These are phyloP conservation scores for Scedosporium minutisporum DNA, from an alignment of 2,329 filamentous ascomycete genomes.

Conservation along the genomic window DNA sequence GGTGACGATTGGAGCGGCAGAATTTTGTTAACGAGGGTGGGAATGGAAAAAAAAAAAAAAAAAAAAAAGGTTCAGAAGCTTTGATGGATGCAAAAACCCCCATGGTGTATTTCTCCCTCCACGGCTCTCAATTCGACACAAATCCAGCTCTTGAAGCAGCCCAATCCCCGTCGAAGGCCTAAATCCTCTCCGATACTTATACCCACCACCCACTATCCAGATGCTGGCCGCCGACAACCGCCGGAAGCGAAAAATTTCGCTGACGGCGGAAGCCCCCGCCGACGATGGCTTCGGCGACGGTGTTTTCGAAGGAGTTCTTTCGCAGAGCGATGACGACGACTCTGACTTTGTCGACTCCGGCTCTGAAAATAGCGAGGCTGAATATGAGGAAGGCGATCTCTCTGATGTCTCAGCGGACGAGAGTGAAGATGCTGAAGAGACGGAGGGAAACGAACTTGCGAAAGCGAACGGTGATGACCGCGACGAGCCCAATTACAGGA, in stretches of 20 bases:
- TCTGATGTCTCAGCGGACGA: slow-evolving; percentile 21
- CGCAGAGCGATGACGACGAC: slow-evolving; percentile 47
- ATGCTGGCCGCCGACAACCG: slow-evolving; percentile 1
- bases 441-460: slow-evolving; percentile 22
- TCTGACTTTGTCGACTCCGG: slow-evolving; percentile 26
- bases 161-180: neutral
- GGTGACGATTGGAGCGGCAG: neutral
- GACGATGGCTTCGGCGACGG: slow-evolving; percentile 46
- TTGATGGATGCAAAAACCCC: neutral
- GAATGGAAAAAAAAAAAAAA: neutral
- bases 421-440: slow-evolving; percentile 28
- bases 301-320: slow-evolving; percentile 46
- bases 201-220: neutral
- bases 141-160: neutral
- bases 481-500: slow-evolving; percentile 33
- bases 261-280: slow-evolving; percentile 46
- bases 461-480: slow-evolving; percentile 19
- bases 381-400: slow-evolving; percentile 35
- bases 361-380: slow-evolving; percentile 17
- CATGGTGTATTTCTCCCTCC: neutral
- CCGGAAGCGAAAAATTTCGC: slow-evolving; percentile 58
- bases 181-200: neutral
- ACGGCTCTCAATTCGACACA: neutral
- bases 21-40: neutral
- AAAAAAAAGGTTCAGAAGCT: slow-evolving; percentile 10